phyloP scores from a whole-genome alignment of 208 protist genomes.

The Crithidia thermophila region DNA sequence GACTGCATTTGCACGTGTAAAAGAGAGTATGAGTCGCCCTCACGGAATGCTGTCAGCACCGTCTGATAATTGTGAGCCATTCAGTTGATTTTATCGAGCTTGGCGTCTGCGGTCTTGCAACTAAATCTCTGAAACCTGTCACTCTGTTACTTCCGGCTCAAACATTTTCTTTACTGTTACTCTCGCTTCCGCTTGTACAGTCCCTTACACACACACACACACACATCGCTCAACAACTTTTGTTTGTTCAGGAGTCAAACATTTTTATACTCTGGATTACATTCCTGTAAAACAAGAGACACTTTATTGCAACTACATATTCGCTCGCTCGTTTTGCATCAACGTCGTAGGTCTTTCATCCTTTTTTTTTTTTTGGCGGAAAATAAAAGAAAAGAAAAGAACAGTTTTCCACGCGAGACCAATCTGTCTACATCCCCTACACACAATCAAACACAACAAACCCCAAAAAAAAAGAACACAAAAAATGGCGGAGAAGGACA shows the following conservation, averaged over 20 bases:
- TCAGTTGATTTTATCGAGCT: too few relatives aligned
- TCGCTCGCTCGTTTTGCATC: neutral
- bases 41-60: too few relatives aligned
- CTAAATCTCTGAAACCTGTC: too few relatives aligned
- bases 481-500: constrained; percentile 27
- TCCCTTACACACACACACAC: neutral
- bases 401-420: neutral
- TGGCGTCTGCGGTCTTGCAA: too few relatives aligned
- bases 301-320: constrained; percentile 1
- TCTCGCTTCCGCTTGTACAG: neutral
- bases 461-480: too few relatives aligned
- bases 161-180: constrained; percentile 1
- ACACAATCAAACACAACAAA: neutral
- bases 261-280: constrained; percentile 1
- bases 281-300: too few relatives aligned
- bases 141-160: too few relatives aligned
- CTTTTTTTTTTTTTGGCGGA: neutral
- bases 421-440: too few relatives aligned
- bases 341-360: neutral
- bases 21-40: too few relatives aligned
- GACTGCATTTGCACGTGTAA: too few relatives aligned
- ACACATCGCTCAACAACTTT: neutral
- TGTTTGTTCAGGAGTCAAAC: neutral
- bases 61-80: too few relatives aligned
- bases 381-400: neutral